These are phyloP conservation scores for Mycena citricolor DNA, from an alignment of 1,284 basidiomycete genomes.

Conservation along the genomic window DNA sequence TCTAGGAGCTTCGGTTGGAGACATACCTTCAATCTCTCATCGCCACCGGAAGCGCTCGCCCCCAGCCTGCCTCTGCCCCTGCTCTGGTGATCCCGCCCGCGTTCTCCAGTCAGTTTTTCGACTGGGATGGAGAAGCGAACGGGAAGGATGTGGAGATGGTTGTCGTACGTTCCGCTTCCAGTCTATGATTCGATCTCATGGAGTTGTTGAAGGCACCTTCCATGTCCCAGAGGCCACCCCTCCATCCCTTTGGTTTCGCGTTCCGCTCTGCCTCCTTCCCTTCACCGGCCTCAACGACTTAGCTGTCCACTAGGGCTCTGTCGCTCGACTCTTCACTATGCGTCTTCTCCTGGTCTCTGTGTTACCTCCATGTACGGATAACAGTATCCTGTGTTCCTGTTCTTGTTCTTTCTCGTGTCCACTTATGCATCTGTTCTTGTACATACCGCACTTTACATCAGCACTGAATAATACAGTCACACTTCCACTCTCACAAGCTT, in stretches of 20 bases:
- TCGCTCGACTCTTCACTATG: too few species aligned
- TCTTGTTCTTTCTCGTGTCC: too few species aligned
- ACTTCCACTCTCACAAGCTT: too few species aligned
- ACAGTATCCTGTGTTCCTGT: too few species aligned
- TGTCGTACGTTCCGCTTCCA: not conserved
- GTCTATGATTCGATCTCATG: not conserved
- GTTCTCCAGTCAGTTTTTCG: constrained; percentile 11
- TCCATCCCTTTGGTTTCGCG: not conserved
- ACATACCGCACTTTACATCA: too few species aligned
- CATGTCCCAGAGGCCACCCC: not conserved
- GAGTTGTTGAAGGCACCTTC: not conserved
- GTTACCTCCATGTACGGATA: too few species aligned
- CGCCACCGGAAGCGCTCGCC: constrained; percentile 21
- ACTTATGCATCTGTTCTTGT: too few species aligned
- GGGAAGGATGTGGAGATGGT: constrained; percentile 7
- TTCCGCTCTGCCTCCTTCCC: constrained; percentile 14
- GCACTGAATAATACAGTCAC: too few species aligned
- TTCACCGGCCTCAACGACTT: too few species aligned
- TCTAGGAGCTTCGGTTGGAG: constrained; percentile 20
- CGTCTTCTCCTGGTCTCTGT: too few species aligned
- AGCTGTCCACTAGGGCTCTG: too few species aligned
- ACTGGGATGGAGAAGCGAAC: not conserved
- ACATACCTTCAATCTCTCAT: constrained; percentile 20
- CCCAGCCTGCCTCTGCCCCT: constrained; percentile 12
- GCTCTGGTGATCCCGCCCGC: constrained; percentile 16